Evolutionary conservation across 140 eudicot genomes (phyloP), one percentile per base, ranked within the genome.

Genomic region (Flaveria floridana): DNA sequence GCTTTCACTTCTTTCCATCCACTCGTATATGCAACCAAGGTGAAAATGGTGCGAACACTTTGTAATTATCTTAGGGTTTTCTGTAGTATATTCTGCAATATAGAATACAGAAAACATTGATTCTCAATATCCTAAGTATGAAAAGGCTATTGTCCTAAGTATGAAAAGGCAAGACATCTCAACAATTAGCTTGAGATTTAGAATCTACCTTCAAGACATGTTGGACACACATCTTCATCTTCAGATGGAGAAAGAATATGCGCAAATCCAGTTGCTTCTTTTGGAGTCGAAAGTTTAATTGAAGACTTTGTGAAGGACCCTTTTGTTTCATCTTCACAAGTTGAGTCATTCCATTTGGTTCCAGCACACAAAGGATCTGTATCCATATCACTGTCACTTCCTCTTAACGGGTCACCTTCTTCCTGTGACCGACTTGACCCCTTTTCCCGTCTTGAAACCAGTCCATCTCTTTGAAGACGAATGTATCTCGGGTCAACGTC

Each of bases 201-300:
- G 20, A 12, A 12, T 71, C n/a, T 81, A 90, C 99, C 99, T 85
- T 94, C 99, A 78, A 94, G 97, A 81, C 99, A 94, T 3, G 99
- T 94, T 34, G 99, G 99, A 85, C 97, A 94, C 52, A 94, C 90
- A 65, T 94, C 99, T 83, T 94, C 99, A 78, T 94, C 99, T 75
- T 88, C 99, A 2, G 92, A 85, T 15, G 95, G 87, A 64, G 96
- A 73, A 79, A 85, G 84, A 58, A 85, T 87, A 84, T 88, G 89
- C 47, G 95, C 90, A 84, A 73, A 86, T 68, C 86, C 92, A 4
- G 84, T 76, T 19, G 89, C 52, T 51, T 85, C 70, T 81, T 85
- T 87, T 0, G 87, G 83, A 20, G 70, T 67, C n/a, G 89, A 88
- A 65, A 84, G 88, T 85, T 86, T 91, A 76, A 80, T 18, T 23